Base-by-base conservation (phyloP, 2,329 filamentous ascomycete species). In the Ascochyta pisi region DNA sequence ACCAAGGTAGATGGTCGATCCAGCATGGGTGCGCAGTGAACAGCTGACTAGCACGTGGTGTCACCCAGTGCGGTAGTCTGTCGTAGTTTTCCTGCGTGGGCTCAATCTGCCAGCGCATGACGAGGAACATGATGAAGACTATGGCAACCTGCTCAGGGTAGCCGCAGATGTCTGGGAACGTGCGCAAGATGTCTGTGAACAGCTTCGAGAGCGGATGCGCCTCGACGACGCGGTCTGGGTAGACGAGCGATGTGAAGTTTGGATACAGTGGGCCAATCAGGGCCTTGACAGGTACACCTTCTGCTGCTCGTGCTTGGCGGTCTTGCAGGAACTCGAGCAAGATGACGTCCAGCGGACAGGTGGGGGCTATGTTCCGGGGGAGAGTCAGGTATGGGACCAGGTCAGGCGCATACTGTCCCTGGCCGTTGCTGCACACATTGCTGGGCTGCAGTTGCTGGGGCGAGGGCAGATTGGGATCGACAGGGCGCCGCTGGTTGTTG, bases 41-140 rank as follows among this genome's bases (percentile, higher is more conserved):
- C 15, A 91, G 76, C 70, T 96, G 92, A 6, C 82, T 83, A 0
- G 84, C 81, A 1, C 83, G 79, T 1, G 92, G 92, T 0, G 83
- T 83, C 35, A 88, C 78, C 86, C 89, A 96, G 4, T 86, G 81
- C 0, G 92, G 92, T 10, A 96, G 77, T 4, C 89, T 83, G 23
- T 91, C 85, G 73, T 90, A 93, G 76, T 92, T 96, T 64, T 92
- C 89, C 57, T 83, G 82, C 0, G 90, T 91, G 0, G 92, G 91
- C 26, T 85, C 85, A 53, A 96, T 89, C 71, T 91, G 87, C 91
- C 92, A 96, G 38, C 79, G 76, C 88, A 95, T 91, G 61, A 92
- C 72, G 29, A 93, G 82, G 75, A 96, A 96, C 90, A 96, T 96
- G 69, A 89, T 80, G 73, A 93, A 96, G 7, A 96, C 82, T 6